Percentiles rank a stretch among this genome's conserved stretches.
These are phyloP conservation scores for Lipomyces starkeyi DNA, from an alignment of 805 yeast species.

Conservation along the genomic window DNA sequence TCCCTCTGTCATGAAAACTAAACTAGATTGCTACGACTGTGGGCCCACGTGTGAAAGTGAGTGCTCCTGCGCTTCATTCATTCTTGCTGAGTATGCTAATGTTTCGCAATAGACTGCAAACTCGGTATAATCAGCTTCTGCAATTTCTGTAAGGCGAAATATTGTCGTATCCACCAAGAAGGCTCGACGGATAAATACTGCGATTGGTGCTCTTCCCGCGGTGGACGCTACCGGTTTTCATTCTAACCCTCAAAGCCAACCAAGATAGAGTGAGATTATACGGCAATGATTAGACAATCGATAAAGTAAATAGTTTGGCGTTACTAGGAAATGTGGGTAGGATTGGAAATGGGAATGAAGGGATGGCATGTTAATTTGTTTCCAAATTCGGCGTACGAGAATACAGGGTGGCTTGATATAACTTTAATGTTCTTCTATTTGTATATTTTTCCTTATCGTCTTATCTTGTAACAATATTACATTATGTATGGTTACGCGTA, in stretches of 20 bases:
- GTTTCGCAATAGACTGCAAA: slow-evolving; percentile 24
- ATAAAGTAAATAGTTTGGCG: neutral
- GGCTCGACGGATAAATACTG: slow-evolving; percentile 35
- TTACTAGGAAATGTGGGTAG: neutral
- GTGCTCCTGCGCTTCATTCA: neutral
- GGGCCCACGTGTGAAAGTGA: slow-evolving; percentile 33
- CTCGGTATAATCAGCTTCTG: slow-evolving; percentile 26
- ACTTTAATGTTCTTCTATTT: neutral
- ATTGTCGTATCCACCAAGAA: slow-evolving; percentile 36
- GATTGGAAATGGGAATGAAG: neutral
- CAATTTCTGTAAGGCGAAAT: slow-evolving; percentile 36
- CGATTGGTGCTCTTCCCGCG: slow-evolving; percentile 38
- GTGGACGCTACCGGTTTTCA: slow-evolving; percentile 28
- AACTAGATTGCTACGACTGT: slow-evolving; percentile 37
- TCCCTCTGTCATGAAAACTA: slow-evolving; percentile 19
- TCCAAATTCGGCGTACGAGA: neutral
- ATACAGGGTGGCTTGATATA: neutral
- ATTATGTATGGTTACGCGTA: too few relatives aligned
- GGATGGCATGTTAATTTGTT: neutral
- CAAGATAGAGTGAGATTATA: neutral
- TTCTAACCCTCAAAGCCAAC: neutral
- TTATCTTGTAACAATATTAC: too few relatives aligned
- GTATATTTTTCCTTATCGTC: neutral
- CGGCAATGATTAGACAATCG: neutral
- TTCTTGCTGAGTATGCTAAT: neutral